Conservation (phyloP, 352 stramenopile species). For the Globisporangium okanoganense region DNA sequence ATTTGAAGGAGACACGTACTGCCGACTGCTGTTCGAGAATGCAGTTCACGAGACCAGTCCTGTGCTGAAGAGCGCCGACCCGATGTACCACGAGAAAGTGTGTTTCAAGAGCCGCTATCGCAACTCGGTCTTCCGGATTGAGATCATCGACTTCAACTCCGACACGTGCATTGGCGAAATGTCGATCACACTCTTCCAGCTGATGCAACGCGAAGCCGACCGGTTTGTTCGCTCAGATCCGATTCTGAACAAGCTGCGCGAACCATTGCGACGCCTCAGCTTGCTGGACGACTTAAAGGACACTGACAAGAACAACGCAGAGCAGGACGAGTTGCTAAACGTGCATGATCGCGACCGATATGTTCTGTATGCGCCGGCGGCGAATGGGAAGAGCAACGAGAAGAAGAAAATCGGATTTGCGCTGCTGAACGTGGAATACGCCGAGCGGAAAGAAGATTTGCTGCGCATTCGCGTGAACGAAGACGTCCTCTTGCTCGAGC, state of each 20-base stretch:
- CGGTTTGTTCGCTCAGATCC: slow-evolving; percentile 49
- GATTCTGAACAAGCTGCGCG: slow-evolving; percentile 40
- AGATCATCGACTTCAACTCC: slow-evolving; percentile 84
- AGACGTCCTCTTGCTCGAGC: slow-evolving; percentile 44
- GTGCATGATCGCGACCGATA: slow-evolving; percentile 46
- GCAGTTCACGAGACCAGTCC: slow-evolving; percentile 76
- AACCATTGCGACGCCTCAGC: slow-evolving; percentile 40
- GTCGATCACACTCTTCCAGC: slow-evolving; percentile 68
- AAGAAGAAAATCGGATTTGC: slow-evolving; percentile 54
- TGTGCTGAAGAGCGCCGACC: slow-evolving; percentile 82
- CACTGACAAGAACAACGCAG: neutral
- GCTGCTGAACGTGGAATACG: slow-evolving; percentile 59
- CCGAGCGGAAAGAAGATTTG: slow-evolving; percentile 70
- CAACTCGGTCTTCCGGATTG: slow-evolving; percentile 57
- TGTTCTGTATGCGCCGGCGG: slow-evolving; percentile 28
- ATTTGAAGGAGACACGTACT: slow-evolving; percentile 86
- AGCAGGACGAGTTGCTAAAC: slow-evolving; percentile 16
- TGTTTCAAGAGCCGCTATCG: slow-evolving; percentile 66
- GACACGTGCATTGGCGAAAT: slow-evolving; percentile 69
- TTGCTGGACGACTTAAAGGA: slow-evolving; percentile 37
- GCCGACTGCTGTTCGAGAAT: slow-evolving; percentile 60
- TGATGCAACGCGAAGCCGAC: slow-evolving; percentile 74
- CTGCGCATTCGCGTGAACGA: slow-evolving; percentile 54
- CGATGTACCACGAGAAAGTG: slow-evolving; percentile 82
- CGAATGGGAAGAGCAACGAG: slow-evolving; percentile 26